Percentiles rank a stretch among this genome's conserved stretches.
Evolutionary conservation across 225 moss, liverwort and hornwort species (phyloP).

Genomic region (Polytrichum commune): DNA sequence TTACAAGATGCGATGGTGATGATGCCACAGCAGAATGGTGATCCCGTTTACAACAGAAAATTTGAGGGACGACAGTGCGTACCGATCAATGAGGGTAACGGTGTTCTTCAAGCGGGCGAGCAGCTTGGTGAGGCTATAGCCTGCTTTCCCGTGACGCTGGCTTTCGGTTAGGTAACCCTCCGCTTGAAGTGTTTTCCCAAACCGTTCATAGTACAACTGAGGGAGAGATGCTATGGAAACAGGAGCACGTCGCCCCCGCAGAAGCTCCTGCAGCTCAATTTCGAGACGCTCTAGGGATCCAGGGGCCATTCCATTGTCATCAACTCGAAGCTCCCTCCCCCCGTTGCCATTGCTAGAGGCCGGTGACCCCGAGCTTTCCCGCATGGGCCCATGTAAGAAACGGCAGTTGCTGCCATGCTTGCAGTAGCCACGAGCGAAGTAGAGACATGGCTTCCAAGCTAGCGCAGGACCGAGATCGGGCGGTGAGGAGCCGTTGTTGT

Average conservation of each 20-base stretch:
- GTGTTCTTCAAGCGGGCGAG: constrained; percentile 95
- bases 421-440: constrained; percentile 92
- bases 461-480: constrained; percentile 82
- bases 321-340: constrained; percentile 75
- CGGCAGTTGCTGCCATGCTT: constrained; percentile 97
- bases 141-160: constrained; percentile 97
- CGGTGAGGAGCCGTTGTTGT: constrained; percentile 45
- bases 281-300: constrained; percentile 90
- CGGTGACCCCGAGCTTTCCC: constrained; percentile 85
- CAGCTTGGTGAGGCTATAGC: constrained; percentile 89
- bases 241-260: constrained; percentile 90
- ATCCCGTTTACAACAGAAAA: no score
- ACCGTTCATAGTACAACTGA: constrained; percentile 91
- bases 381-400: constrained; percentile 79
- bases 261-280: constrained; percentile 93
- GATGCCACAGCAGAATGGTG: no score
- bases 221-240: constrained; percentile 96
- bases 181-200: constrained; percentile 95
- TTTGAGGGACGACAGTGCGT: constrained; percentile 25
- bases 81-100: constrained; percentile 96
- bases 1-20: no score
- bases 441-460: constrained; percentile 97
- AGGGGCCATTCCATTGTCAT: constrained; percentile 73
- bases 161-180: constrained; percentile 98
- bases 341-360: constrained; percentile 80